Conservation (phyloP, 2,329 filamentous ascomycete genomes). For the Nothophoma quercina region DNA sequence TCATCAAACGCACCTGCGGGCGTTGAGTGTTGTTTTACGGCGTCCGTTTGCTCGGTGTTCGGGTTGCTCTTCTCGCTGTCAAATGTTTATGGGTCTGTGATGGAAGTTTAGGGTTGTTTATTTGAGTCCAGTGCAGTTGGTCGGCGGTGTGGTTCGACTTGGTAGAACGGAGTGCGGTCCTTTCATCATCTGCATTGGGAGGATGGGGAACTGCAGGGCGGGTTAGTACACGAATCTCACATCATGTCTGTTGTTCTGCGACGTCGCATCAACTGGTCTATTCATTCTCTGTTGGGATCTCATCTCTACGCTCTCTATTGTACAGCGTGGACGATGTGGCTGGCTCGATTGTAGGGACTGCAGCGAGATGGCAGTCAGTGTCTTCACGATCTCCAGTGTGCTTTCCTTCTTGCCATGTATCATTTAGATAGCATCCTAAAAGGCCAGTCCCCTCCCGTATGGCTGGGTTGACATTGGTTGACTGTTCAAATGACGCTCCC, state of each 20-base stretch:
- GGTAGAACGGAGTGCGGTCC: constrained; percentile 27
- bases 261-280: constrained; percentile 27
- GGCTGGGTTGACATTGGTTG: constrained; percentile 31
- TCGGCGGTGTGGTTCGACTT: constrained; percentile 24
- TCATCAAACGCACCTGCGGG: constrained; percentile 41
- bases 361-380: constrained; percentile 14
- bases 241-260: constrained; percentile 44
- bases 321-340: constrained; percentile 28
- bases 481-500: constrained; percentile 17
- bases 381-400: constrained; percentile 19
- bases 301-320: constrained; percentile 34
- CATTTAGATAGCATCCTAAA: constrained; percentile 41
- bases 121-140: constrained; percentile 25
- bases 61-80: constrained; percentile 37
- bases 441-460: constrained; percentile 27
- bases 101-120: constrained; percentile 35
- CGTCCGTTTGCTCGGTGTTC: constrained; percentile 48
- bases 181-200: constrained; percentile 33
- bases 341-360: constrained; percentile 23
- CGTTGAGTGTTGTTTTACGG: constrained; percentile 39
- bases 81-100: constrained; percentile 33
- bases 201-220: constrained; percentile 27
- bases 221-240: constrained; percentile 43
- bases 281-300: constrained; percentile 24
- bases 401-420: constrained; percentile 40